Evolutionary conservation across 2,329 filamentous ascomycete genomes (phyloP), one percentile per base, ranked within the genome.

Genomic region (Aspergillus quadrilineatus): DNA sequence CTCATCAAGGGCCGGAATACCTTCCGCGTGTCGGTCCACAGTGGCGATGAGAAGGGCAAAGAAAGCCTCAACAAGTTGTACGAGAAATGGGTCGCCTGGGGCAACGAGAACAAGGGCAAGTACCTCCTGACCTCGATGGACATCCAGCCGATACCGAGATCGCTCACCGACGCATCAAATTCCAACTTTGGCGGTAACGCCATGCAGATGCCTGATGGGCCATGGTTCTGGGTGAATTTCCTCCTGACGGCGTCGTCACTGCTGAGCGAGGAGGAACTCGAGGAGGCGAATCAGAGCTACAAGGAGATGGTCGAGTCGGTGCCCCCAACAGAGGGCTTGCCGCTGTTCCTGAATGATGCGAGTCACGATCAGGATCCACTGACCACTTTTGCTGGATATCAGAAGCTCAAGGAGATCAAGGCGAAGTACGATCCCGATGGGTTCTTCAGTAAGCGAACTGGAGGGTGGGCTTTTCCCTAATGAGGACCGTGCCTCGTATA

Each of bases 171-270:
- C 22, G 55, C 55, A 1, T 49, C 44, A 4, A 57, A 53, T 9
- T n/a, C 43, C 4, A 37, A 53, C 15, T 44, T 49, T 5, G 55
- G 55, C 9, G 54, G 54, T 3, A 56, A 56, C 12, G 48, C 54
- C 1, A 56, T 56, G 54, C 54, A 51, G 26, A 56, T 56, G 54
- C 54, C 54, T 2, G 54, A 56, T 22, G 54, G 54, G 9, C 54
- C 54, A 12, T 56, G 48, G 48, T 56, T 47, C 42, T 56, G 54
- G 54, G 42, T 56, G 4, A 56, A 56, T 6, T 56, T 51, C 15
- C 48, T 56, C 10, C 43, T 56, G 4, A 56, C 54, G 12, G 54
- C 48, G 15, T 56, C 54, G 28, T 36, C 54, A 15, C 17, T 52
- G 17, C 28, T 56, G 3, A 51, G 47, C 34, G 14, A 34, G 12